phyloP scores from a whole-genome alignment of 306 rosid species.

The Canavalia ensiformis region DNA sequence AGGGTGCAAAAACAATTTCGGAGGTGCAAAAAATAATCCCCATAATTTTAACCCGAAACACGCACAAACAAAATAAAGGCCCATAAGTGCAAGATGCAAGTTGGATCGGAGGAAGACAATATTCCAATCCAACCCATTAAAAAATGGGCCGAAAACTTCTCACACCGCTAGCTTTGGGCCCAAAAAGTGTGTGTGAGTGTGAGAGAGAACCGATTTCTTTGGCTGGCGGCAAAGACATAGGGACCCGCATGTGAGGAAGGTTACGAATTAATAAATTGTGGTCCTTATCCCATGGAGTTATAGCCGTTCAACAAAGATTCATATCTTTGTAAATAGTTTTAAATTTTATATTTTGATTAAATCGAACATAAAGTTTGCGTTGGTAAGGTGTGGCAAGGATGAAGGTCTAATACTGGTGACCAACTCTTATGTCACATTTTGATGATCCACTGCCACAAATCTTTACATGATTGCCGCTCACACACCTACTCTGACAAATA shows the following conservation, averaged over 20 bases:
- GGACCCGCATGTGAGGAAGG: not conserved
- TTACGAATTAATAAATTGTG: not conserved
- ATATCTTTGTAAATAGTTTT: conserved; percentile 20
- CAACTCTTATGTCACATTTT: not conserved
- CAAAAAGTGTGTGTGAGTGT: too few relatives aligned
- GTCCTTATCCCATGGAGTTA: not conserved
- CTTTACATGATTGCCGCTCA: conserved; percentile 28
- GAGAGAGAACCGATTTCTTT: not conserved
- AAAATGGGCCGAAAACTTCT: not conserved
- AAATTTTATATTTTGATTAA: conserved; percentile 5
- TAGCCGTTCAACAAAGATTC: not conserved
- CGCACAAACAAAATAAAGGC: too few relatives aligned
- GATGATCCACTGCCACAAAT: conserved; percentile 25
- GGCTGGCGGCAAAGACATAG: not conserved
- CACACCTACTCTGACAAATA: not conserved
- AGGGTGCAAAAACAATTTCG: too few relatives aligned
- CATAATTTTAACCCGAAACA: too few relatives aligned
- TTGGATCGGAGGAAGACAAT: not conserved
- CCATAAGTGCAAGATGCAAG: not conserved
- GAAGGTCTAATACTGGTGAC: not conserved
- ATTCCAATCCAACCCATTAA: not conserved
- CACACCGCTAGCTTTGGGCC: too few relatives aligned
- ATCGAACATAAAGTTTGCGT: conserved; percentile 2
- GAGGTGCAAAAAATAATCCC: too few relatives aligned
- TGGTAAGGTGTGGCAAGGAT: not conserved